Conservation (phyloP, 805 yeast genomes). For the Wickerhamiella kurtzmanii region DNA sequence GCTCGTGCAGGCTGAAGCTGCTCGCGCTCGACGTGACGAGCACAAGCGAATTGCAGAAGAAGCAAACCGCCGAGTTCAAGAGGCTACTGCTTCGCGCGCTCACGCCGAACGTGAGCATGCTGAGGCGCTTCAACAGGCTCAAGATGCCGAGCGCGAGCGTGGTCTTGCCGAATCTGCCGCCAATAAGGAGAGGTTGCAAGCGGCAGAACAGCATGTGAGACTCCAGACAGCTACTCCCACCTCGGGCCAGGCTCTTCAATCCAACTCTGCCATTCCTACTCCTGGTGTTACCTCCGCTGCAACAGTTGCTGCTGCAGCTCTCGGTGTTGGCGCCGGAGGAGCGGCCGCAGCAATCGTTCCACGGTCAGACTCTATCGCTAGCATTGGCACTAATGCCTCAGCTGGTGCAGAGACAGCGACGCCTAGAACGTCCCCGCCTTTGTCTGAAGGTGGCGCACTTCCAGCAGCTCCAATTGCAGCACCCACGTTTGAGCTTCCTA, state of each 20-base stretch:
- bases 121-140: slow-evolving; percentile 4
- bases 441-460: slow-evolving; percentile 1
- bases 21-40: slow-evolving; percentile 7
- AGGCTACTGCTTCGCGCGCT: background rate
- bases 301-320: slow-evolving; percentile 17
- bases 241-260: too few relatives aligned
- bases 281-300: too few relatives aligned
- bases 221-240: too few relatives aligned
- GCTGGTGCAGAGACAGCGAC: background rate
- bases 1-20: background rate
- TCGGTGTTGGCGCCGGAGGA: slow-evolving; percentile 20
- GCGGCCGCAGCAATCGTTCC: slow-evolving; percentile 1
- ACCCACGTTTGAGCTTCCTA: slow-evolving; percentile 30
- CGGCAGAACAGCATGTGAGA: too few relatives aligned
- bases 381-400: background rate
- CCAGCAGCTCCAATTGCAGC: background rate
- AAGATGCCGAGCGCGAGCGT: slow-evolving; percentile 2
- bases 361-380: background rate
- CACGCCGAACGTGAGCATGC: slow-evolving; percentile 5
- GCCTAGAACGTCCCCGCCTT: slow-evolving; percentile 4
- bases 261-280: too few relatives aligned
- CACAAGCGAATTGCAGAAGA: background rate
- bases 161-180: background rate
- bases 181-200: too few relatives aligned
- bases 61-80: background rate